A percentile compares a stretch with the other conserved stretches of the same genome.
Conservation (phyloP, 257 asterid genomes). For the Verbascum thapsus region DNA sequence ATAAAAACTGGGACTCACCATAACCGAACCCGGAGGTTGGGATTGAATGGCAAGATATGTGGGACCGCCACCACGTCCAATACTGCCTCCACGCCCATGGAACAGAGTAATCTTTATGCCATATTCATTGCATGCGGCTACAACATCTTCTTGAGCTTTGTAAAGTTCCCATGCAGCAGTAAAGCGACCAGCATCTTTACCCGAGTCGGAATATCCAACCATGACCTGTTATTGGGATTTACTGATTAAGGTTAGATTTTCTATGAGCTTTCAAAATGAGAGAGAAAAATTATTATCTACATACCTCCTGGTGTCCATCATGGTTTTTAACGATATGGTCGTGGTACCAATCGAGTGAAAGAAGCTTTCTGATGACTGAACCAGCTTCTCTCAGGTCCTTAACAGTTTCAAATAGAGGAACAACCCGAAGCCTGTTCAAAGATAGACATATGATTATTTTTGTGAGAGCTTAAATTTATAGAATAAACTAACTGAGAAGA, state of each 20-base stretch:
- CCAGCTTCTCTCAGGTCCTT: conserved; percentile 97
- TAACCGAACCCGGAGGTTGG: conserved; percentile 97
- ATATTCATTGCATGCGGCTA: conserved; percentile 84
- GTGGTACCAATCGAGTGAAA: conserved; percentile 87
- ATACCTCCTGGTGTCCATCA: conserved; percentile 95
- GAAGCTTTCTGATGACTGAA: conserved; percentile 74
- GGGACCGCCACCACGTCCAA: conserved; percentile 99
- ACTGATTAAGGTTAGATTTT: conserved; percentile 29
- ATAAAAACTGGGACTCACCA: conserved; percentile 53
- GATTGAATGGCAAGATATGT: conserved; percentile 95
- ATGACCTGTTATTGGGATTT: conserved; percentile 64
- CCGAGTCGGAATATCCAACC: conserved; percentile 99
- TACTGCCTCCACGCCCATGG: conserved; percentile 99
- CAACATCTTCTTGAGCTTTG: conserved; percentile 97
- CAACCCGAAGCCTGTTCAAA: conserved; percentile 77
- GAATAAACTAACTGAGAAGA: conserved; percentile 3
- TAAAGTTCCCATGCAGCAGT: conserved; percentile 98
- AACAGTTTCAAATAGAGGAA: conserved; percentile 95
- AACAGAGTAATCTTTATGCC: conserved; percentile 89
- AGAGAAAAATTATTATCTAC: background rate
- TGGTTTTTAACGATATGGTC: conserved; percentile 82
- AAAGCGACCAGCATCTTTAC: conserved; percentile 97
- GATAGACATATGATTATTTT: background rate
- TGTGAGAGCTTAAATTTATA: conserved; percentile 22
- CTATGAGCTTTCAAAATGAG: conserved; percentile 9